Percentiles rank a stretch among this genome's conserved stretches.
Evolutionary conservation across 768 basidiomycete species (phyloP).

Genomic region (Tulasnella sp.): DNA sequence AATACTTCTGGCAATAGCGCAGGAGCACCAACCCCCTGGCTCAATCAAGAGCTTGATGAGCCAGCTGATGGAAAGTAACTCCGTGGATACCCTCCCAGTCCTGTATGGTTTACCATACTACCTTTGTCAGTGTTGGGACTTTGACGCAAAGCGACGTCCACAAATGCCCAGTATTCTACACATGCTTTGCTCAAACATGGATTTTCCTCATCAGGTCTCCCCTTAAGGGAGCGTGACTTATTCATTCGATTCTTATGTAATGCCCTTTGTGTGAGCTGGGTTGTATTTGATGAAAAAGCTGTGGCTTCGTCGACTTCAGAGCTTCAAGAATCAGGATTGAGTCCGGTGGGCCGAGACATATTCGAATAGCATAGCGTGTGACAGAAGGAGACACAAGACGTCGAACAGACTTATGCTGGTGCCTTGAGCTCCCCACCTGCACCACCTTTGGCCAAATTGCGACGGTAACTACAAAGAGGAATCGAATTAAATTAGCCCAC

Average conservation of each 20-base stretch:
- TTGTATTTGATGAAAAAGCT: background rate
- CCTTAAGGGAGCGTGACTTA: background rate
- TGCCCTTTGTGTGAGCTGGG: background rate
- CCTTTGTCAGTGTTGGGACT: too few species aligned
- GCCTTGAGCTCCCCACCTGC: conserved; percentile 32
- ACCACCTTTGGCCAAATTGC: conserved; percentile 16
- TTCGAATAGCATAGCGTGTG: background rate
- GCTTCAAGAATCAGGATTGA: background rate
- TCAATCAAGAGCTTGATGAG: too few species aligned
- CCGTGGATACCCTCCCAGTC: too few species aligned
- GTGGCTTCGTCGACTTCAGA: background rate
- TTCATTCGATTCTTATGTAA: conserved; percentile 7
- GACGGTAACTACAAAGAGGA: conserved; percentile 28
- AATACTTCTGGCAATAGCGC: too few species aligned
- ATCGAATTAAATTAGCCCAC: background rate
- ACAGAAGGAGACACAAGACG: background rate
- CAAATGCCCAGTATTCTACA: too few species aligned
- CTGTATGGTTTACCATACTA: too few species aligned
- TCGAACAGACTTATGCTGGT: conserved; percentile 48
- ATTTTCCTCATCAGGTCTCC: too few species aligned
- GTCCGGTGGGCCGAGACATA: background rate
- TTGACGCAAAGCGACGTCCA: too few species aligned
- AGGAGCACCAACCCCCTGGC: too few species aligned
- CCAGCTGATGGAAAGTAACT: too few species aligned
- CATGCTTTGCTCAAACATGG: too few species aligned